Base-by-base conservation (phyloP, 2,329 filamentous ascomycete genomes). In the Bipolaris gigantea region DNA sequence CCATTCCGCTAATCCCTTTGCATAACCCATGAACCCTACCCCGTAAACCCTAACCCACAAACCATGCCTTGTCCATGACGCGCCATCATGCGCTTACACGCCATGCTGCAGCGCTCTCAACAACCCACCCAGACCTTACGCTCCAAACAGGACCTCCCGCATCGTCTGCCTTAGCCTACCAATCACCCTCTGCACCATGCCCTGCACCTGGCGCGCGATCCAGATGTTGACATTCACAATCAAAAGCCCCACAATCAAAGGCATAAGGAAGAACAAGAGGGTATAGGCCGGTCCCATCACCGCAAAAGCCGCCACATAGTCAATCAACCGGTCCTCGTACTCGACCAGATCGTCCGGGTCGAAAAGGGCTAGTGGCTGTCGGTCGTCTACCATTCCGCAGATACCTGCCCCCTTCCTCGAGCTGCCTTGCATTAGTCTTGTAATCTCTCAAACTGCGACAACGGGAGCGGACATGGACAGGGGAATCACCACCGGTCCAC, bases 401-500 rank as follows among this genome's bases (percentile, higher is more conserved):
- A 3, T 8, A n/a, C 19, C 32, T 34, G 36, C 2, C 32, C 7
- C 11, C 27, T 30, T 35, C 25, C 11, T 25, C 25, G 11, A 19
- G 30, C 50, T 53, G 43, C n/a, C 5, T 21, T 42, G 15, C 38
- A 44, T 49, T 47, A 53, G 50, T 35, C 40, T 34, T 30, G 18
- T 27, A 27, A 4, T 15, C 19, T 46, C 41, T 15, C 25, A 38
- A 45, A 16, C 10, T 32, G n/a, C 5, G 18, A 15, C 18, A 25
- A 27, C 5, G 19, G 13, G 5, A 19, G 25, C 11, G 8, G n/a
- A 7, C 11, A 1, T 39, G 21, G 33, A 38, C 11, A 51, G 32
- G 34, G 39, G 18, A 39, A 46, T 53, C 50, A 56, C 53, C 53
- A 53, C 53, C 49, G 50, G 50, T 40, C 47, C 34, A 57, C 50